Evolutionary conservation across 371 early-diverging fungal genomes (phyloP).

Genomic region (Mortierella sp.): DNA sequence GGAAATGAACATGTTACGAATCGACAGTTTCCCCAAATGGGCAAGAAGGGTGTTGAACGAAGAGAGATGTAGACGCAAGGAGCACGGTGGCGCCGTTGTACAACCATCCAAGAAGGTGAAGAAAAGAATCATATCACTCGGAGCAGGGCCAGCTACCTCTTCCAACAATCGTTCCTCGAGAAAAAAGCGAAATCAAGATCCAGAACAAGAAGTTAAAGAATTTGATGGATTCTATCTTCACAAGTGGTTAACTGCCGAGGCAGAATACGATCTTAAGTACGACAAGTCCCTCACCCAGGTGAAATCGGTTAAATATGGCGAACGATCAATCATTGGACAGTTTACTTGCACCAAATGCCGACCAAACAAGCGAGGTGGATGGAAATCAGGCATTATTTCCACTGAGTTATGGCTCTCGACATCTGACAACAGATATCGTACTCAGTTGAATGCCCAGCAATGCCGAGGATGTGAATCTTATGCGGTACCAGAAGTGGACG

Average conservation of each 20-base stretch:
- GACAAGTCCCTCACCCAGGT: background rate
- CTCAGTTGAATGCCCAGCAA: constrained; percentile 17
- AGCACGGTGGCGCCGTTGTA: no score
- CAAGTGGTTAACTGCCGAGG: background rate
- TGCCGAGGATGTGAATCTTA: constrained; percentile 19
- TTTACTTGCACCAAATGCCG: constrained; percentile 10
- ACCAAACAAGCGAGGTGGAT: background rate
- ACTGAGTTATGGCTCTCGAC: constrained; percentile 9
- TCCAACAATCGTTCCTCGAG: no score
- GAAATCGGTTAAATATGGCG: background rate
- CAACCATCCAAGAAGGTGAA: no score
- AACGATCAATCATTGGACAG: background rate
- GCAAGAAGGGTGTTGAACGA: no score
- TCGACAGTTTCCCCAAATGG: no score
- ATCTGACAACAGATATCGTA: constrained; percentile 5
- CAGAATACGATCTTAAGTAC: background rate
- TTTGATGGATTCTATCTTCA: constrained; percentile 12
- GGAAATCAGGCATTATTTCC: constrained; percentile 20
- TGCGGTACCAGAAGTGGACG: constrained; percentile 17
- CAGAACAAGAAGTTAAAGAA: background rate
- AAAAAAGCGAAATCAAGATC: no score
- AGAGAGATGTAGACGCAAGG: no score
- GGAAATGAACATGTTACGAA: no score
- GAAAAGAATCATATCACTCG: no score
- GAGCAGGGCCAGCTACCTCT: no score